phyloP scores from a whole-genome alignment of 306 rosid genomes.

The Argentina anserina region DNA sequence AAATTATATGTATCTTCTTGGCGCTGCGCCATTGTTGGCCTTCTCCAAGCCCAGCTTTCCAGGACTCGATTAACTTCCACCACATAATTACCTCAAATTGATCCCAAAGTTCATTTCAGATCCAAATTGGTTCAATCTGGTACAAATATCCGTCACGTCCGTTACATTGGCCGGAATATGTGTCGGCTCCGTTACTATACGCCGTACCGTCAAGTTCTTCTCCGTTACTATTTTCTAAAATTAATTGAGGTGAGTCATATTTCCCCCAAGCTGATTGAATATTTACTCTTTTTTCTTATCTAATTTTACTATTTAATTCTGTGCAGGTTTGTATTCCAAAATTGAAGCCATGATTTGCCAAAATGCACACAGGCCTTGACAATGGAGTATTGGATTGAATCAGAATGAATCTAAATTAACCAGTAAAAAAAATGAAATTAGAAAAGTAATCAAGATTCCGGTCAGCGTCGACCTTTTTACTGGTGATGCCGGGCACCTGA shows the following conservation, averaged over 20 bases:
- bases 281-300: background rate
- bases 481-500: conserved; percentile 15
- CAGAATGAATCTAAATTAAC: background rate
- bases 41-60: conserved; percentile 27
- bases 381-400: background rate
- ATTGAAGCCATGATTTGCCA: background rate
- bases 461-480: background rate
- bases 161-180: background rate
- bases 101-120: conserved; percentile 9
- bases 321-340: background rate
- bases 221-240: background rate
- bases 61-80: conserved; percentile 32
- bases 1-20: conserved; percentile 15
- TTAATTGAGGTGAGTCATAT: background rate
- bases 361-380: background rate
- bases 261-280: background rate
- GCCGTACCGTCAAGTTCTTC: background rate
- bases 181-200: background rate
- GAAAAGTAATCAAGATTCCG: background rate
- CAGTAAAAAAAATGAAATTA: background rate
- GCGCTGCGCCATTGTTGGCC: conserved; percentile 49
- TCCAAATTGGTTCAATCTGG: background rate
- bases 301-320: background rate
- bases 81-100: background rate
- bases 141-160: background rate